phyloP scores from a whole-genome alignment of 495 filamentous ascomycete species.

The Trichocladium antarcticum region DNA sequence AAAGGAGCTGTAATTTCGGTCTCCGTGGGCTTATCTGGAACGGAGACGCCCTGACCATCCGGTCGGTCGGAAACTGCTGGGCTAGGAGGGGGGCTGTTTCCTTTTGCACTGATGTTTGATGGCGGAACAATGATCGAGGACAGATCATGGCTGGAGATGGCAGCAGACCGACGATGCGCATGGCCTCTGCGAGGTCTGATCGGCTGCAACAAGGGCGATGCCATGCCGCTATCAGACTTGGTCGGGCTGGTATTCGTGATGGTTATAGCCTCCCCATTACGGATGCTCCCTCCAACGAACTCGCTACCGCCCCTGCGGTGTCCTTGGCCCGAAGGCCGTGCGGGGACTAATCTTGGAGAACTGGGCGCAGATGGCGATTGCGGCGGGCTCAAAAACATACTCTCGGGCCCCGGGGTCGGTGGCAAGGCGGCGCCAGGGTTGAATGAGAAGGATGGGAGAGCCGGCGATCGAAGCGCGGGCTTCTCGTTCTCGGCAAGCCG shows the following conservation, averaged over 20 bases:
- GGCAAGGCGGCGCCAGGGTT: conserved; percentile 42
- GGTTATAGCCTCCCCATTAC: conserved; percentile 42
- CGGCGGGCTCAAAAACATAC: conserved; percentile 33
- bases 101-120: conserved; percentile 35
- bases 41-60: conserved; percentile 31
- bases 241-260: conserved; percentile 53
- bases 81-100: conserved; percentile 57
- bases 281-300: conserved; percentile 64
- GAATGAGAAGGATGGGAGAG: conserved; percentile 55
- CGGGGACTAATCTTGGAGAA: conserved; percentile 35
- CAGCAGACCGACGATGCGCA: conserved; percentile 74
- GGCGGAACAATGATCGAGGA: conserved; percentile 55
- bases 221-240: conserved; percentile 47
- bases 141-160: conserved; percentile 75
- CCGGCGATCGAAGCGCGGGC: conserved; percentile 26
- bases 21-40: conserved; percentile 11
- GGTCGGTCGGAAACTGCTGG: conserved; percentile 42
- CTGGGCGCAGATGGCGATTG: conserved; percentile 28
- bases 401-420: conserved; percentile 15
- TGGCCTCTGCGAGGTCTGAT: conserved; percentile 56
- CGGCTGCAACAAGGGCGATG: conserved; percentile 38
- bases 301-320: conserved; percentile 69
- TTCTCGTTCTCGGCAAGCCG: conserved; percentile 14
- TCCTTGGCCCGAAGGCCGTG: conserved; percentile 38
- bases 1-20: conserved; percentile 1